Conservation (phyloP, 495 filamentous ascomycete species). For the Penicillium salamii region DNA sequence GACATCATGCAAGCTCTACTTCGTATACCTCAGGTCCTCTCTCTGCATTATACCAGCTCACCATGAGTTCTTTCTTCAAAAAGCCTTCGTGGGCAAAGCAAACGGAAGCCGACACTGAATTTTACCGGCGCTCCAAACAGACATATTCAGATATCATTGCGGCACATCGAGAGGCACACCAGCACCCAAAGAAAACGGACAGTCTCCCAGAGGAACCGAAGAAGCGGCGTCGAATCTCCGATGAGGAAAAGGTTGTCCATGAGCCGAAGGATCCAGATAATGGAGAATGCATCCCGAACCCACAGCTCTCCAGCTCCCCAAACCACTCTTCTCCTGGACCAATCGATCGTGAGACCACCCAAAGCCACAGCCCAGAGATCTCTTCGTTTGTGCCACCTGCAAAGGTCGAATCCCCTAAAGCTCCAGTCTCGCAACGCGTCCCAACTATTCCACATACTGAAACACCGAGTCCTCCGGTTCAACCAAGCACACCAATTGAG, state of each 20-base stretch:
- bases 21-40: too few species aligned
- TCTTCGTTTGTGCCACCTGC: background rate
- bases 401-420: background rate
- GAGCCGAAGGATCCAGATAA: background rate
- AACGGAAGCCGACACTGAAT: slow-evolving; percentile 46
- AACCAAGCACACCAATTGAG: slow-evolving; percentile 11
- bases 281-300: background rate
- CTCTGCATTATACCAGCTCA: too few species aligned
- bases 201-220: background rate
- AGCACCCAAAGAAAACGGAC: slow-evolving; percentile 10
- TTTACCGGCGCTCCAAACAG: slow-evolving; percentile 67
- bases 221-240: slow-evolving; percentile 12
- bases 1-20: too few species aligned
- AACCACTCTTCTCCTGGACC: background rate
- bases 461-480: background rate
- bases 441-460: background rate
- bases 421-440: background rate
- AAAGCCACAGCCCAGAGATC: background rate
- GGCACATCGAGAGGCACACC: slow-evolving; percentile 42
- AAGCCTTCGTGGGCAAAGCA: slow-evolving; percentile 56
- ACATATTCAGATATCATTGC: slow-evolving; percentile 58
- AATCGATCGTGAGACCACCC: background rate
- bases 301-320: background rate
- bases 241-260: background rate
- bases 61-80: slow-evolving; percentile 66